These are phyloP conservation scores for Hypoxylon lienhwacheense DNA, from an alignment of 495 filamentous ascomycete genomes.

Conservation along the genomic window DNA sequence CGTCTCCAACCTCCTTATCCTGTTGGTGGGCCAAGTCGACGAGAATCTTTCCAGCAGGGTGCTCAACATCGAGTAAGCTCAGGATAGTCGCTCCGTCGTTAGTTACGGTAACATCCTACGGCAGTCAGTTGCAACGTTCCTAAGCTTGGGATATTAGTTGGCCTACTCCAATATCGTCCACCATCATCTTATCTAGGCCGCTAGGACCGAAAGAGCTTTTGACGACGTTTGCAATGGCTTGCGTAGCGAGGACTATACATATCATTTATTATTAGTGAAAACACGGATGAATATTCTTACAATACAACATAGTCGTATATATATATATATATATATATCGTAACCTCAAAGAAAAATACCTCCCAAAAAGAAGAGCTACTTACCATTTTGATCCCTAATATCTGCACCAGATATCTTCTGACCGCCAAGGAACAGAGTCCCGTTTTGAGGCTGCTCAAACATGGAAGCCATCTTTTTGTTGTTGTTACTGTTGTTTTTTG, in stretches of 20 bases:
- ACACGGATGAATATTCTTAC: too few species aligned
- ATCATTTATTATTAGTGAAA: conserved; percentile 21
- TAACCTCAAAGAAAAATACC: neutral
- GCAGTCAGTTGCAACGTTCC: conserved; percentile 23
- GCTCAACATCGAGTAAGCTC: conserved; percentile 90
- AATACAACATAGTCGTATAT: neutral
- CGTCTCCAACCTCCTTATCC: conserved; percentile 98
- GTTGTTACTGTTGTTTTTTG: too few species aligned
- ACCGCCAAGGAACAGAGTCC: conserved; percentile 88
- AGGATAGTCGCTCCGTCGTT: conserved; percentile 99
- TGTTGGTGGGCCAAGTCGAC: conserved; percentile 98
- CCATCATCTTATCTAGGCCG: conserved; percentile 99
- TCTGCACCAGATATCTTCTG: conserved; percentile 94
- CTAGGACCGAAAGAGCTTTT: conserved; percentile 98
- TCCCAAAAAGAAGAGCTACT: conserved; percentile 34
- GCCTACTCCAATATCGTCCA: conserved; percentile 94
- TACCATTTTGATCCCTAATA: conserved; percentile 94
- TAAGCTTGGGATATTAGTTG: neutral
- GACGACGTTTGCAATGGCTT: conserved; percentile 97
- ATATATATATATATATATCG: neutral
- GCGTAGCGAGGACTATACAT: conserved; percentile 79
- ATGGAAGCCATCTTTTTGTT: conserved; percentile 72
- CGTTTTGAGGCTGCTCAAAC: conserved; percentile 86
- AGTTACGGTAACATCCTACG: conserved; percentile 94
- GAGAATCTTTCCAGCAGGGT: conserved; percentile 97